These are phyloP conservation scores for Sistotremastrum suecicum DNA, from an alignment of 768 basidiomycete genomes.

Conservation along the genomic window DNA sequence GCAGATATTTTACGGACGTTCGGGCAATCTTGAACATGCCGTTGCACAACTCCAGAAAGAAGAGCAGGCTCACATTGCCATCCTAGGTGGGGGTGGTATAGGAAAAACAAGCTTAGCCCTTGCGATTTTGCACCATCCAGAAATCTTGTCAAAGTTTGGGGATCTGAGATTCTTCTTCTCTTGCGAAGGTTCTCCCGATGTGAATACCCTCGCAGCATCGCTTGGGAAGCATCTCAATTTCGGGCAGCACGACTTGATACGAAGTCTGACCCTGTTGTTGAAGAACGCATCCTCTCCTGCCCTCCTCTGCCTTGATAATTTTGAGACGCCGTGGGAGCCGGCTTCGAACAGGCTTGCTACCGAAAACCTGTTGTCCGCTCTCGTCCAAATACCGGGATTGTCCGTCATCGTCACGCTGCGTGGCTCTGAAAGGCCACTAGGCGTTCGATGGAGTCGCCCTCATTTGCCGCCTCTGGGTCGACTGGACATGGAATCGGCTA, in stretches of 20 bases:
- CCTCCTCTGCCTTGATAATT: conserved; percentile 24
- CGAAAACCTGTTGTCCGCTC: conserved; percentile 12
- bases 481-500: conserved; percentile 10
- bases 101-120: conserved; percentile 26
- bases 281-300: conserved; percentile 10
- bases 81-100: conserved; percentile 21
- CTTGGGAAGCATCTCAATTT: conserved; percentile 12
- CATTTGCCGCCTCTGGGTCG: conserved; percentile 7
- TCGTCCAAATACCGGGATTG: conserved; percentile 15
- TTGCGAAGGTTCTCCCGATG: conserved; percentile 19
- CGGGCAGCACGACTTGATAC: not conserved
- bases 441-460: conserved; percentile 13
- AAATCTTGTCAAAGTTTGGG: conserved; percentile 12
- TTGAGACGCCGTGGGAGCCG: conserved; percentile 26
- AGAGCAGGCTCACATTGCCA: conserved; percentile 1
- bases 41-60: too few relatives aligned
- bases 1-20: conserved; percentile 7
- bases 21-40: conserved; percentile 1
- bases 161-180: conserved; percentile 18
- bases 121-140: conserved; percentile 15
- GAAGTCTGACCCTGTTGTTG: conserved; percentile 6
- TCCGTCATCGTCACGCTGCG: conserved; percentile 23
- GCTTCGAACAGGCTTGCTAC: conserved; percentile 11
- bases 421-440: conserved; percentile 12
- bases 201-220: conserved; percentile 14